These are phyloP conservation scores for Pseudogymnoascus sp. DNA, from an alignment of 2,329 filamentous ascomycete genomes.

Conservation along the genomic window DNA sequence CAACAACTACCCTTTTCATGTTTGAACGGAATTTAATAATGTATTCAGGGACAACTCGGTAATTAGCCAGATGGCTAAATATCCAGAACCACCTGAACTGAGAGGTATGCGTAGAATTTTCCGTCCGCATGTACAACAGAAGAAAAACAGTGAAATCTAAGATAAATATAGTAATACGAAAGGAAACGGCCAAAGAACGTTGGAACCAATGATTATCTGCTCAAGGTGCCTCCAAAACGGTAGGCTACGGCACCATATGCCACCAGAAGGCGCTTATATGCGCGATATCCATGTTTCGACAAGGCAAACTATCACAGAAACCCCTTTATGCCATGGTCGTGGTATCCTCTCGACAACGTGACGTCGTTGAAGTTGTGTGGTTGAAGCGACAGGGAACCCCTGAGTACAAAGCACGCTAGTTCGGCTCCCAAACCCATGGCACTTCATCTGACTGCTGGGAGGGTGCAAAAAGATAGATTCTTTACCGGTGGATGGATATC, in stretches of 20 bases:
- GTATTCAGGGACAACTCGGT: neutral
- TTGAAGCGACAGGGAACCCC: neutral
- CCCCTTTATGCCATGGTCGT: neutral
- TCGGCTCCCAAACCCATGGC: neutral
- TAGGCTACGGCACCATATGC: neutral
- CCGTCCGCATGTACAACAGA: neutral
- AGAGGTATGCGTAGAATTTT: neutral
- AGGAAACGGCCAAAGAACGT: neutral
- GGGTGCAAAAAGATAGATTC: neutral
- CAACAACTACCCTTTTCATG: neutral
- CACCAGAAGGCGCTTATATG: neutral
- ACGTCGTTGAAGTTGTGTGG: neutral
- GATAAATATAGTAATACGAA: neutral
- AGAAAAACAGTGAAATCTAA: neutral
- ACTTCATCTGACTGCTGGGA: neutral
- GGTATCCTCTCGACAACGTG: neutral
- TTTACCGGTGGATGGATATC: neutral
- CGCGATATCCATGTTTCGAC: neutral
- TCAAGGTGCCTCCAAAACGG: neutral
- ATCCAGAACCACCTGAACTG: neutral
- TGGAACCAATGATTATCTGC: neutral
- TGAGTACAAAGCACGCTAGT: neutral
- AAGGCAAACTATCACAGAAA: neutral
- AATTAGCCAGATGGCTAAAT: constrained; percentile 6
- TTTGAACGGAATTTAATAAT: too few relatives aligned